A percentile compares a stretch with the other conserved stretches of the same genome.
These are phyloP conservation scores for Ascochyta fabae DNA, from an alignment of 2,329 filamentous ascomycete species.

Conservation along the genomic window DNA sequence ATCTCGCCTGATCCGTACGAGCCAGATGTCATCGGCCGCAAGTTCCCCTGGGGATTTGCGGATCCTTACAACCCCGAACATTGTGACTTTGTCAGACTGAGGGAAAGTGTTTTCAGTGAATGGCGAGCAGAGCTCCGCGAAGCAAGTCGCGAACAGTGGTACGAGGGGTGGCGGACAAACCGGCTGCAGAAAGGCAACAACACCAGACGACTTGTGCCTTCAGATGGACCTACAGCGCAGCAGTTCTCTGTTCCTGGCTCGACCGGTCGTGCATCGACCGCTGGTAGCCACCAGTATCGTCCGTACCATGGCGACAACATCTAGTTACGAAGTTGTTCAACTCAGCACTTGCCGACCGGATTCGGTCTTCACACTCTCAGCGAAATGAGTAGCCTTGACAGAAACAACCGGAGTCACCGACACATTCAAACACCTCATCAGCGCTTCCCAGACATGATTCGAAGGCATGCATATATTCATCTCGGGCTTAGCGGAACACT, in stretches of 20 bases:
- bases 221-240: slow-evolving; percentile 38
- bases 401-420: neutral
- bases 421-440: neutral
- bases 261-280: slow-evolving; percentile 45
- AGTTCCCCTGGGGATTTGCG: slow-evolving; percentile 96
- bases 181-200: slow-evolving; percentile 47
- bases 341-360: neutral
- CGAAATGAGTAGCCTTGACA: neutral
- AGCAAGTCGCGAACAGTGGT: slow-evolving; percentile 90
- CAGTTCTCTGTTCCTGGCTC: slow-evolving; percentile 32
- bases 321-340: slow-evolving; percentile 7
- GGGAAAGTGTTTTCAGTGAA: slow-evolving; percentile 90
- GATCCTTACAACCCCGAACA: slow-evolving; percentile 90
- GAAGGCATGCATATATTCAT: neutral
- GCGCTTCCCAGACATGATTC: neutral
- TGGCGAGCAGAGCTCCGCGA: slow-evolving; percentile 92
- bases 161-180: slow-evolving; percentile 87
- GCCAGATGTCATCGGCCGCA: slow-evolving; percentile 77
- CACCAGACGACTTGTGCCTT: slow-evolving; percentile 35
- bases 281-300: slow-evolving; percentile 39
- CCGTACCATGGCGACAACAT: slow-evolving; percentile 32
- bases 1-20: slow-evolving; percentile 94
- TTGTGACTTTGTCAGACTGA: slow-evolving; percentile 90
- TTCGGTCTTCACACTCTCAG: neutral
- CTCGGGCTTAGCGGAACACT: neutral